These are phyloP conservation scores for Melastoma candidum DNA, from an alignment of 441 rosid genomes.

Conservation along the genomic window DNA sequence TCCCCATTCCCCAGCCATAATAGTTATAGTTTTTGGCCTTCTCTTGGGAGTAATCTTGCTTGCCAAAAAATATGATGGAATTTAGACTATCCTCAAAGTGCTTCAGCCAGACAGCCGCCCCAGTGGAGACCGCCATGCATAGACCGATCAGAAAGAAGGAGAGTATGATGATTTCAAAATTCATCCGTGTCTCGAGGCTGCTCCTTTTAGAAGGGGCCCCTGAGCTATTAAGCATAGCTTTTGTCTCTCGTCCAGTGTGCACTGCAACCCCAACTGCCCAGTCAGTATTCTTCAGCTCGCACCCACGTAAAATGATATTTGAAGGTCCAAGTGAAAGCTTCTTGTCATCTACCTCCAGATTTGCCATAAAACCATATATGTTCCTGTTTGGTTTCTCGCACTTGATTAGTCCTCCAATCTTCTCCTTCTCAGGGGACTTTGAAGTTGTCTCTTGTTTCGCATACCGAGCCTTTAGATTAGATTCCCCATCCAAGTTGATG, in stretches of 20 bases:
- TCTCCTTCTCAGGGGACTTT: constrained; percentile 47
- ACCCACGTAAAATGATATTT: constrained; percentile 84
- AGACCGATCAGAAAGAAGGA: constrained; percentile 64
- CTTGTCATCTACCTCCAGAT: constrained; percentile 79
- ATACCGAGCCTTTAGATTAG: constrained; percentile 89
- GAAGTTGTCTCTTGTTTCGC: constrained; percentile 91
- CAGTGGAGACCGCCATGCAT: constrained; percentile 53
- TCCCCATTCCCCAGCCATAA: constrained; percentile 91
- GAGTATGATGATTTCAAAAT: constrained; percentile 68
- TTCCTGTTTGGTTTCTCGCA: constrained; percentile 97
- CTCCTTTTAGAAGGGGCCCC: constrained; percentile 98
- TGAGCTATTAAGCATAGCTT: constrained; percentile 92
- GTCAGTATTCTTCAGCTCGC: constrained; percentile 84
- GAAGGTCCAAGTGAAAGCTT: constrained; percentile 91
- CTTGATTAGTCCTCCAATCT: constrained; percentile 56
- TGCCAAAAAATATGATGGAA: constrained; percentile 62
- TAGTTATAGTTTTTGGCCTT: constrained; percentile 49
- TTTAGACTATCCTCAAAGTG: constrained; percentile 50
- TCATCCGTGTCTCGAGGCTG: constrained; percentile 84
- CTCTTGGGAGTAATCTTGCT: constrained; percentile 34
- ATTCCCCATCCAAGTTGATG: constrained; percentile 92
- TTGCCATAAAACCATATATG: constrained; percentile 92
- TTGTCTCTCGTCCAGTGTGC: constrained; percentile 88
- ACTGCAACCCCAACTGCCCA: constrained; percentile 84
- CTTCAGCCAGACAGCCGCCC: constrained; percentile 84